Percentiles rank a stretch among this genome's conserved stretches.
phyloP scores from a whole-genome alignment of 345 rosid genomes.

The Lepidium didymum region DNA sequence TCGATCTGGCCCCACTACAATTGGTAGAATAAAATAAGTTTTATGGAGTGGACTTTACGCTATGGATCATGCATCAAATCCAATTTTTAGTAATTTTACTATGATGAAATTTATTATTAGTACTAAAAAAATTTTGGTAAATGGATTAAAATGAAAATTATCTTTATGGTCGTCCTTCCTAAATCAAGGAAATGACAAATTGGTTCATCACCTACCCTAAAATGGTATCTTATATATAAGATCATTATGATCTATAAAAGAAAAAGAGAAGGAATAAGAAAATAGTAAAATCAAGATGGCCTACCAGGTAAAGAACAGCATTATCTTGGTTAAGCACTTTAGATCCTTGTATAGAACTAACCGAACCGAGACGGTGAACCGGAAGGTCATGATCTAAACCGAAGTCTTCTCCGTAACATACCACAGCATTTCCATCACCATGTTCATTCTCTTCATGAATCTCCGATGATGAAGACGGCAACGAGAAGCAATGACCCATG shows the following conservation, averaged over 20 bases:
- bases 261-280: neutral
- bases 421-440: slow-evolving; percentile 26
- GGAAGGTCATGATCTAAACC: slow-evolving; percentile 1
- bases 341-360: slow-evolving; percentile 53
- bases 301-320: slow-evolving; percentile 38
- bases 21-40: no score
- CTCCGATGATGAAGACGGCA: slow-evolving; percentile 27
- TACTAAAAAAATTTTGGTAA: no score
- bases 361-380: slow-evolving; percentile 33
- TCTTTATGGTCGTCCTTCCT: neutral
- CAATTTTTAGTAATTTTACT: no score
- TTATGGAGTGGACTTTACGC: no score
- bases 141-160: no score
- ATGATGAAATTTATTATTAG: no score
- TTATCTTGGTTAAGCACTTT: slow-evolving; percentile 78
- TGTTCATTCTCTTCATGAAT: slow-evolving; percentile 28
- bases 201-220: neutral
- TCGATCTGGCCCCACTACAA: no score
- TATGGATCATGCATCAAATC: no score
- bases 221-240: no score
- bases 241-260: neutral
- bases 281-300: neutral
- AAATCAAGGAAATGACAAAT: neutral
- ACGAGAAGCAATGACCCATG: slow-evolving; percentile 30
- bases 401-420: slow-evolving; percentile 27